These are phyloP conservation scores for Cyberlindnera petersonii DNA, from an alignment of 805 yeast species.

Conservation along the genomic window DNA sequence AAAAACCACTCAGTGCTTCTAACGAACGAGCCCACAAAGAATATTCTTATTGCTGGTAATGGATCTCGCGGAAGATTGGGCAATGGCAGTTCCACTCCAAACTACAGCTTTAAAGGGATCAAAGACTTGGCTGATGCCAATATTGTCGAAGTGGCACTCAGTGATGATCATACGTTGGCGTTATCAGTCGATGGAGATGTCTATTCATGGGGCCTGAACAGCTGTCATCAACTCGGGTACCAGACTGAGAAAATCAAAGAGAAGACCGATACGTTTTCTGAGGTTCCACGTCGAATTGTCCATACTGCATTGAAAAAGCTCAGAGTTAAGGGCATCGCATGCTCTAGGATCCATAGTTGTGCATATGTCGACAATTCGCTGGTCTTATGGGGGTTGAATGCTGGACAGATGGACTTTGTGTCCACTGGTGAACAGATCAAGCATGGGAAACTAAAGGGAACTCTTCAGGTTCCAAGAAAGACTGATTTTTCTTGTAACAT, in stretches of 20 bases:
- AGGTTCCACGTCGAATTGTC: slow-evolving; percentile 27
- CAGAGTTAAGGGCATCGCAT: slow-evolving; percentile 32
- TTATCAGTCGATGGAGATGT: slow-evolving; percentile 50
- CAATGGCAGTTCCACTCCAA: slow-evolving; percentile 39
- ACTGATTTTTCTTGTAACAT: slow-evolving; percentile 39
- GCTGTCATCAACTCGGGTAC: slow-evolving; percentile 63
- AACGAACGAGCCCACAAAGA: slow-evolving; percentile 44
- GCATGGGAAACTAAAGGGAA: slow-evolving; percentile 34
- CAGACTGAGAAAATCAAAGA: slow-evolving; percentile 28
- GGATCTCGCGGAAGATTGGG: slow-evolving; percentile 75
- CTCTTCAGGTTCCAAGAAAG: slow-evolving; percentile 38
- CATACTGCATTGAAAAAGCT: slow-evolving; percentile 27
- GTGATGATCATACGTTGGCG: slow-evolving; percentile 67
- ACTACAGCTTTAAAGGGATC: slow-evolving; percentile 43
- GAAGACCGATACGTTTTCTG: slow-evolving; percentile 25
- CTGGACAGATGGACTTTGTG: slow-evolving; percentile 74
- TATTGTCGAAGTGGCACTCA: slow-evolving; percentile 40
- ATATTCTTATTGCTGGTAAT: slow-evolving; percentile 59
- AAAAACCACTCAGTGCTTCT: slow-evolving; percentile 62
- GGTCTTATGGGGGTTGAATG: slow-evolving; percentile 74
- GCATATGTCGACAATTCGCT: slow-evolving; percentile 45
- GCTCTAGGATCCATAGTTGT: slow-evolving; percentile 68
- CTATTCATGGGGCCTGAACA: slow-evolving; percentile 78
- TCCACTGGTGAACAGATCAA: slow-evolving; percentile 30
- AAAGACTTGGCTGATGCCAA: slow-evolving; percentile 34